phyloP scores from a whole-genome alignment of 2,329 filamentous ascomycete species.

The Penicillium sp. region DNA sequence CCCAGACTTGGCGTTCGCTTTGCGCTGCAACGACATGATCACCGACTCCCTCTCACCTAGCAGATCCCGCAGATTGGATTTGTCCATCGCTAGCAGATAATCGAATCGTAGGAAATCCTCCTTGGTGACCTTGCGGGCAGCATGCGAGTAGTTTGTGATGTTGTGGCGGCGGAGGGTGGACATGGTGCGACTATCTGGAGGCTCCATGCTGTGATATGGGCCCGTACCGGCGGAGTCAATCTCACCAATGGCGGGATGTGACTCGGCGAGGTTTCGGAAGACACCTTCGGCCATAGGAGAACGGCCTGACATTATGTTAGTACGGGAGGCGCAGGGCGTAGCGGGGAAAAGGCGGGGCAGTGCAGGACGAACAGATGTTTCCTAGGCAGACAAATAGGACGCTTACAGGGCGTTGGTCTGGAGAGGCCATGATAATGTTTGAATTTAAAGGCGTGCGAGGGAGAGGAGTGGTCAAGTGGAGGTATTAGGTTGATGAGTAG shows the following conservation, averaged over 20 bases:
- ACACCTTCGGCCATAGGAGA: slow-evolving; percentile 97
- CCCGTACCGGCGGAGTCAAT: slow-evolving; percentile 91
- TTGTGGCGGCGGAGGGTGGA: slow-evolving; percentile 70
- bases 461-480: not conserved
- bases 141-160: slow-evolving; percentile 74
- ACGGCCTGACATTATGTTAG: slow-evolving; percentile 45
- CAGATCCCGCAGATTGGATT: slow-evolving; percentile 72
- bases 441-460: not conserved
- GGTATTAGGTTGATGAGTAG: not conserved
- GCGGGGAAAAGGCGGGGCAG: slow-evolving; percentile 1
- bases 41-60: slow-evolving; percentile 58
- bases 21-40: slow-evolving; percentile 47
- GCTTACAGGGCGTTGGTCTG: slow-evolving; percentile 49
- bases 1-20: slow-evolving; percentile 20
- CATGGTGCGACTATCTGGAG: slow-evolving; percentile 82
- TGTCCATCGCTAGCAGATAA: slow-evolving; percentile 94
- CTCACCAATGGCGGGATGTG: slow-evolving; percentile 58
- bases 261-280: slow-evolving; percentile 69
- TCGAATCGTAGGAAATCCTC: slow-evolving; percentile 83
- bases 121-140: slow-evolving; percentile 68
- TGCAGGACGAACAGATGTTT: slow-evolving; percentile 71
- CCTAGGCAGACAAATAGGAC: slow-evolving; percentile 95
- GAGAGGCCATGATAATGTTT: slow-evolving; percentile 22
- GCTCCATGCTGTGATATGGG: slow-evolving; percentile 76
- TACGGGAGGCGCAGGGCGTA: not conserved